Evolutionary conservation across 257 asterid genomes (phyloP).

Genomic region (Paraleonurus japonicus): DNA sequence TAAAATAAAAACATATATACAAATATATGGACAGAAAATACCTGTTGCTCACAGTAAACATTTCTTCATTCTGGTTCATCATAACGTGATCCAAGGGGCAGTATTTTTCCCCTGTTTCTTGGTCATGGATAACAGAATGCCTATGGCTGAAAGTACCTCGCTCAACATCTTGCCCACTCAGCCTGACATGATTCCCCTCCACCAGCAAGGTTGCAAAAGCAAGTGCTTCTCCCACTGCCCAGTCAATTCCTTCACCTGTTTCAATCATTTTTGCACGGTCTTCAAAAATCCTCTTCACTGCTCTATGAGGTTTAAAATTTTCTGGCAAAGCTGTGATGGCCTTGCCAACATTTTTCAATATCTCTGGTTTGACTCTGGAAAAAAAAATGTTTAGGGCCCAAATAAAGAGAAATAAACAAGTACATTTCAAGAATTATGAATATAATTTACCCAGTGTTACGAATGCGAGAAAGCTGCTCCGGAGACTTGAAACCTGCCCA

Average conservation of each 20-base stretch:
- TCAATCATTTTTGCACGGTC: conserved; percentile 98
- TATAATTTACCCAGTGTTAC: conserved; percentile 78
- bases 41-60: conserved; percentile 97
- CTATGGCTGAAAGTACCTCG: conserved; percentile 99
- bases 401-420: conserved; percentile 10
- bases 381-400: conserved; percentile 6
- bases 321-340: conserved; percentile 78
- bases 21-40: conserved; percentile 22
- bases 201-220: conserved; percentile 96
- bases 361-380: conserved; percentile 88
- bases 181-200: conserved; percentile 97
- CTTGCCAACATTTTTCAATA: conserved; percentile 89
- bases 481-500: conserved; percentile 99
- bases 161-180: conserved; percentile 99
- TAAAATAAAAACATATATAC: not conserved
- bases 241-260: conserved; percentile 93
- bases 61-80: conserved; percentile 82
- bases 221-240: conserved; percentile 99
- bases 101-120: conserved; percentile 81
- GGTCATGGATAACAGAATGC: conserved; percentile 90
- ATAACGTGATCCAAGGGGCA: conserved; percentile 90
- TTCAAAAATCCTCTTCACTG: conserved; percentile 78
- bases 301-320: conserved; percentile 86
- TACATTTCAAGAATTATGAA: not conserved
- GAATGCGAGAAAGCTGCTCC: conserved; percentile 86